Evolutionary conservation across 1,284 basidiomycete species (phyloP).

Genomic region (Cerrena zonata): DNA sequence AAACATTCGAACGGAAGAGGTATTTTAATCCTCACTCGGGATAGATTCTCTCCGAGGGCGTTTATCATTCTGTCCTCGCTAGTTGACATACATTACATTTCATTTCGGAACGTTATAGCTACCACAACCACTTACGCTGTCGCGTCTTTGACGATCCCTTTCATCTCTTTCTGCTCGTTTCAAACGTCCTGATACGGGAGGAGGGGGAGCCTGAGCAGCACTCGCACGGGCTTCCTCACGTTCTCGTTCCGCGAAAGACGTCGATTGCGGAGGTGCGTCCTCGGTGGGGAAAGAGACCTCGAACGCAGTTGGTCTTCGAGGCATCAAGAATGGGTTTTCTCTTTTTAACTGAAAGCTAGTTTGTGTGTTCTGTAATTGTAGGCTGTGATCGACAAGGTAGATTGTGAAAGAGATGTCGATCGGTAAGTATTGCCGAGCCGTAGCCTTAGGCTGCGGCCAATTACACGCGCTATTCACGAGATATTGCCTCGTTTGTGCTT

Average conservation of each 20-base stretch:
- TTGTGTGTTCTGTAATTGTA: no score
- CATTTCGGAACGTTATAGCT: not conserved
- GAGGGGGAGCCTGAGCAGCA: not conserved
- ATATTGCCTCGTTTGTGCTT: no score
- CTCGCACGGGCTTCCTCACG: not conserved
- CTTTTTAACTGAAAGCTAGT: no score
- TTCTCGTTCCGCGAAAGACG: constrained; percentile 2
- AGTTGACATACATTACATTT: not conserved
- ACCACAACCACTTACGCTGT: not conserved
- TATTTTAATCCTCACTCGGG: not conserved
- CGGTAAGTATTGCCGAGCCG: no score
- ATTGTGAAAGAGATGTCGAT: no score
- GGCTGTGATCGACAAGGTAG: no score
- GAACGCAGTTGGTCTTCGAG: constrained; percentile 12
- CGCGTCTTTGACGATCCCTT: not conserved
- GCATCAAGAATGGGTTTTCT: no score
- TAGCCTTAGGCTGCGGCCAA: no score
- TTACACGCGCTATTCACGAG: no score
- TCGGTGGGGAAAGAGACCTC: constrained; percentile 11
- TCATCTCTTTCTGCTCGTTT: not conserved
- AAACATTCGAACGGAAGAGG: not conserved
- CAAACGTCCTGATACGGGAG: not conserved
- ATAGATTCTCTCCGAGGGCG: not conserved
- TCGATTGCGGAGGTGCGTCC: constrained; percentile 1
- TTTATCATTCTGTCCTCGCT: not conserved